Evolutionary conservation across 768 basidiomycete genomes (phyloP).

Genomic region (Tricholoma terreum): DNA sequence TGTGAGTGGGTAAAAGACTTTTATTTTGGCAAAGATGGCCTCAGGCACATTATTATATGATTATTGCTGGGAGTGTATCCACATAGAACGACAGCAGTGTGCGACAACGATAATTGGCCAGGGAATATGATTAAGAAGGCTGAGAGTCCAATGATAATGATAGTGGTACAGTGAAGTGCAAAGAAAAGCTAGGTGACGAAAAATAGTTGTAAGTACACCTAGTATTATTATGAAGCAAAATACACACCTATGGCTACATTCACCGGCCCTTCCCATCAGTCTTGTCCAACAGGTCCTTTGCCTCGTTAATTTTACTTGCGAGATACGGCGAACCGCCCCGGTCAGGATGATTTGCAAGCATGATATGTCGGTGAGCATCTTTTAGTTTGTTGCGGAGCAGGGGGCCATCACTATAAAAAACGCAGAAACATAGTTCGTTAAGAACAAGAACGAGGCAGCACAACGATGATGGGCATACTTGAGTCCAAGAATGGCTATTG

Average conservation of each 20-base stretch:
- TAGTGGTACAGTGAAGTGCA: conserved; percentile 14
- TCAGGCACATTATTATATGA: background rate
- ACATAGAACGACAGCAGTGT: background rate
- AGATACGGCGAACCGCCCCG: conserved; percentile 97
- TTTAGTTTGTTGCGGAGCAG: conserved; percentile 76
- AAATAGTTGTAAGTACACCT: background rate
- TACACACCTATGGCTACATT: conserved; percentile 9
- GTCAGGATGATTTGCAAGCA: conserved; percentile 99
- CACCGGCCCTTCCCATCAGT: conserved; percentile 51
- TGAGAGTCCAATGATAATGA: conserved; percentile 12
- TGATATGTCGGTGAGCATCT: conserved; percentile 94
- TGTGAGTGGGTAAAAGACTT: background rate
- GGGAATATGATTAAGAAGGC: background rate
- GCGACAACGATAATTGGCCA: background rate
- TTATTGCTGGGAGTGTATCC: background rate
- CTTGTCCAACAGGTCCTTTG: conserved; percentile 88
- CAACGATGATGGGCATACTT: conserved; percentile 57
- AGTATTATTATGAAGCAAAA: background rate
- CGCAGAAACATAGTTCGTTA: background rate
- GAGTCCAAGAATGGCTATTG: conserved; percentile 85
- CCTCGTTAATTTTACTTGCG: conserved; percentile 98
- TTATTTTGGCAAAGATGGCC: background rate
- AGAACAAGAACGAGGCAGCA: background rate
- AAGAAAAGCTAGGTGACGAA: background rate
- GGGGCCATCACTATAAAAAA: conserved; percentile 66